phyloP scores from a whole-genome alignment of 2,329 filamentous ascomycete genomes.

The Dothideomycetidae sp. region DNA sequence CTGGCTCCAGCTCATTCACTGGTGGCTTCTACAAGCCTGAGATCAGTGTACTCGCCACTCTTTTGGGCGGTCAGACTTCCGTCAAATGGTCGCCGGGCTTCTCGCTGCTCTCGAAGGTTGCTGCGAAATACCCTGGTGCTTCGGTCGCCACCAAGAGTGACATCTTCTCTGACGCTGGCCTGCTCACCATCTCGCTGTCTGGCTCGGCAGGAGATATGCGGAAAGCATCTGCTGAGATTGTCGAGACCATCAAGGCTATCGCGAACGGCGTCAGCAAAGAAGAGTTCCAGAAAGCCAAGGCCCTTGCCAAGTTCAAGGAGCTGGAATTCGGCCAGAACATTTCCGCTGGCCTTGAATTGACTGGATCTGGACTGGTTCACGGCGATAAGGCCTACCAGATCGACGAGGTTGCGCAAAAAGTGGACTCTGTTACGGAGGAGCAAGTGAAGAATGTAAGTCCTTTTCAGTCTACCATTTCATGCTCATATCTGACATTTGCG shows the following conservation, averaged over 20 bases:
- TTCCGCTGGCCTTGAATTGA: slow-evolving; percentile 63
- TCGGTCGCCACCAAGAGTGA: slow-evolving; percentile 61
- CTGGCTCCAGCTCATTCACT: slow-evolving; percentile 64
- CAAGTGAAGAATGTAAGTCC: slow-evolving; percentile 67
- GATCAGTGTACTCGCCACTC: slow-evolving; percentile 68
- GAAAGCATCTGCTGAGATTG: slow-evolving; percentile 58
- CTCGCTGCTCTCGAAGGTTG: slow-evolving; percentile 72
- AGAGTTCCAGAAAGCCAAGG: slow-evolving; percentile 79
- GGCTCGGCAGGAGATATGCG: slow-evolving; percentile 61
- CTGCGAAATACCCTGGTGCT: slow-evolving; percentile 50
- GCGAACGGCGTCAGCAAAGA: slow-evolving; percentile 60
- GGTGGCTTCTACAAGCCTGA: slow-evolving; percentile 73
- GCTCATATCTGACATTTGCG: slow-evolving; percentile 5
- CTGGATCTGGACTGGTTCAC: slow-evolving; percentile 71
- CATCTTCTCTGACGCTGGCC: slow-evolving; percentile 86
- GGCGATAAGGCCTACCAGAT: slow-evolving; percentile 74
- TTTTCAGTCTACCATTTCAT: slow-evolving; percentile 14
- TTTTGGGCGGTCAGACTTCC: slow-evolving; percentile 77
- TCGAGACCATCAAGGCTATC: slow-evolving; percentile 70
- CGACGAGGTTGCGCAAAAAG: slow-evolving; percentile 59
- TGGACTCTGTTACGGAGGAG: slow-evolving; percentile 70
- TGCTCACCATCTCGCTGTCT: slow-evolving; percentile 68
- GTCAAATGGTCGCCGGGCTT: slow-evolving; percentile 97
- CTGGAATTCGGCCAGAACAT: slow-evolving; percentile 70
- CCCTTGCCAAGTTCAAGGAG: slow-evolving; percentile 84